Evolutionary conservation across 345 rosid species (phyloP).

Genomic region (Linum usitatissimum): DNA sequence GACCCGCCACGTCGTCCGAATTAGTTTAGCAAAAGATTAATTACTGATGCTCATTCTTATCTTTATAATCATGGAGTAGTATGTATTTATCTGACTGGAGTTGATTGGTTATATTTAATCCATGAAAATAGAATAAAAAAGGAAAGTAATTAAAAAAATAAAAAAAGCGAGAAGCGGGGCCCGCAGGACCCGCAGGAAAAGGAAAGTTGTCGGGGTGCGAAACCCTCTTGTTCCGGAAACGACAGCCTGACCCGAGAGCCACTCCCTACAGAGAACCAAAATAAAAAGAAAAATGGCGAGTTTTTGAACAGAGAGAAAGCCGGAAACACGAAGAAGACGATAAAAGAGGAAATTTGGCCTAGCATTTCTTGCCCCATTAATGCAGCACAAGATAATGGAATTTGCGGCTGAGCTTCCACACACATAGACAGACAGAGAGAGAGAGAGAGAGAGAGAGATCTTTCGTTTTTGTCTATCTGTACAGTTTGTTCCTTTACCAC

Average conservation of each 20-base stretch:
- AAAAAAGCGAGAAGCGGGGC: conserved; percentile 7
- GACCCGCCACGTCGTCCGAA: neutral
- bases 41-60: too few relatives aligned
- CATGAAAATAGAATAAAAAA: too few relatives aligned
- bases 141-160: too few relatives aligned
- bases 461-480: neutral
- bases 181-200: conserved; percentile 20
- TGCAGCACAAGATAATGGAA: neutral
- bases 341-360: neutral
- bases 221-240: conserved; percentile 16
- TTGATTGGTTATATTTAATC: too few relatives aligned
- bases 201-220: conserved; percentile 21
- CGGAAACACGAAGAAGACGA: neutral
- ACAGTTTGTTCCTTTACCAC: neutral
- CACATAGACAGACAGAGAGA: too few relatives aligned
- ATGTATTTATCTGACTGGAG: too few relatives aligned
- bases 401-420: conserved; percentile 15
- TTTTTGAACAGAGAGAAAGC: neutral
- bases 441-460: neutral
- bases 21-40: too few relatives aligned
- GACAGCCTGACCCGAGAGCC: conserved; percentile 13
- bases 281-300: neutral
- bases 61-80: too few relatives aligned
- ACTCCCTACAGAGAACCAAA: neutral
- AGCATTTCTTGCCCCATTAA: neutral